These are phyloP conservation scores for Penicillium crustosum DNA, from an alignment of 2,329 filamentous ascomycete genomes.

Conservation along the genomic window DNA sequence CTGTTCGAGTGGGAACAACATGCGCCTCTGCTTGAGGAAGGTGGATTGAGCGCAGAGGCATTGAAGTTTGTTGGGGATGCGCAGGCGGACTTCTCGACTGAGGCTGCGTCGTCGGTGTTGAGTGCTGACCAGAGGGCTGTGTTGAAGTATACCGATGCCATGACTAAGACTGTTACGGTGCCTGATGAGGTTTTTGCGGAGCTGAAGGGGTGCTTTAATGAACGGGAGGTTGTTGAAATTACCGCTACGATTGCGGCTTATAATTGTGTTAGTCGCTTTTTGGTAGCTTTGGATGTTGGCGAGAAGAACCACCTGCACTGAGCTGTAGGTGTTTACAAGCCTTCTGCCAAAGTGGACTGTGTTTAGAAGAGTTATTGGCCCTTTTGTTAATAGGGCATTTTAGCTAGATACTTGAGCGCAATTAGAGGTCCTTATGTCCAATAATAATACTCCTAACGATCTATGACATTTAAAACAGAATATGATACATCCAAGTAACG, in stretches of 20 bases:
- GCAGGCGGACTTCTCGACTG: constrained; percentile 31
- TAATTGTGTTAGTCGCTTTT: constrained; percentile 80
- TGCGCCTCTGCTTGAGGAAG: constrained; percentile 66
- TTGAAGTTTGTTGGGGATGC: constrained; percentile 37
- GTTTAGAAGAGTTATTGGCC: not conserved
- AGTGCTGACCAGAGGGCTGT: constrained; percentile 66
- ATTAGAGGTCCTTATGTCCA: too few relatives aligned
- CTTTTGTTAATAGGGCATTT: too few relatives aligned
- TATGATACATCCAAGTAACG: not conserved
- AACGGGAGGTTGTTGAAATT: constrained; percentile 76
- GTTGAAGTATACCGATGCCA: constrained; percentile 74
- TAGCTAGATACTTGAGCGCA: not conserved
- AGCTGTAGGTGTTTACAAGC: not conserved
- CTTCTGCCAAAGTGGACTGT: not conserved
- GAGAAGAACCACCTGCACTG: constrained; percentile 38
- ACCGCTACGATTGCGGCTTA: constrained; percentile 77
- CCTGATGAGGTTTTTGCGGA: constrained; percentile 65
- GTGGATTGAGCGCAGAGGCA: constrained; percentile 55
- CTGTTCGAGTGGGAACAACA: constrained; percentile 87
- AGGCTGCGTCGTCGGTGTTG: constrained; percentile 40
- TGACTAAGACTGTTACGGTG: constrained; percentile 74
- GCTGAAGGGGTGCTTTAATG: constrained; percentile 62
- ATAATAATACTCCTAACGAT: too few relatives aligned
- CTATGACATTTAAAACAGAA: too few relatives aligned
- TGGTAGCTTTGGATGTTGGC: constrained; percentile 72